Percentiles rank a stretch among this genome's conserved stretches.
phyloP scores from a whole-genome alignment of 169 alveolate genomes.

The Plasmodium cynomolgi region DNA sequence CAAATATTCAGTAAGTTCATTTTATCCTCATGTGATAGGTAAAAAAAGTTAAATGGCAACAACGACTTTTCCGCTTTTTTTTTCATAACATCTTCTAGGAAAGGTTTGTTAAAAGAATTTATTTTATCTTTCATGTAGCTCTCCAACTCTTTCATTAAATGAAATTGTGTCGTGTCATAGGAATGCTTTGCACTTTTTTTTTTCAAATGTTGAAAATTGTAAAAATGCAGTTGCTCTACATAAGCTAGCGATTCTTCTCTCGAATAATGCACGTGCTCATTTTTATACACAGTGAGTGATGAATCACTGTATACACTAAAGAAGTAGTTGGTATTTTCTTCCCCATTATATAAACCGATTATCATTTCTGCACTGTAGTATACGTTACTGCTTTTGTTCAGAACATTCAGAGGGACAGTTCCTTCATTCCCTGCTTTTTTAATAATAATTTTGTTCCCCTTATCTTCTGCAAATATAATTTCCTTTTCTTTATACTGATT shows the following conservation, averaged over 20 bases:
- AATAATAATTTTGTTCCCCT: slow-evolving; percentile 12
- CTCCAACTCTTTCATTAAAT: slow-evolving; percentile 34
- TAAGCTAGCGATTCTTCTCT: slow-evolving; percentile 68
- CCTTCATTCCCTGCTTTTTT: background rate
- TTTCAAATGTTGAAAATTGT: slow-evolving; percentile 63
- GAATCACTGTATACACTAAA: slow-evolving; percentile 68
- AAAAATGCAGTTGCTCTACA: slow-evolving; percentile 55
- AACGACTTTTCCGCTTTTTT: slow-evolving; percentile 35
- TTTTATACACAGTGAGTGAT: slow-evolving; percentile 48
- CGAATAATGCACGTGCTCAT: slow-evolving; percentile 25
- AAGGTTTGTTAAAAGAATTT: slow-evolving; percentile 27
- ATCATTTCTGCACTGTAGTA: slow-evolving; percentile 41
- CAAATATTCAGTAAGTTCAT: slow-evolving; percentile 12
- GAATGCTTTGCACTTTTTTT: slow-evolving; percentile 2
- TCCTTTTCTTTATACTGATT: slow-evolving; percentile 36
- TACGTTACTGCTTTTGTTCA: slow-evolving; percentile 58
- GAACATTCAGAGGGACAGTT: background rate
- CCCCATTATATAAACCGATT: slow-evolving; percentile 27
- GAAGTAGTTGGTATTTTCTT: slow-evolving; percentile 31
- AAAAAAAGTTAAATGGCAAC: slow-evolving; percentile 45
- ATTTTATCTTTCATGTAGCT: slow-evolving; percentile 52
- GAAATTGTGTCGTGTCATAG: slow-evolving; percentile 7
- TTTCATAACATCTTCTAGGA: slow-evolving; percentile 31
- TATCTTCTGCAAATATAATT: slow-evolving; percentile 33
- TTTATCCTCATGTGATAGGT: slow-evolving; percentile 45